Base-by-base conservation (phyloP, 2,329 filamentous ascomycete species). In the Stemphylium vesicarium region DNA sequence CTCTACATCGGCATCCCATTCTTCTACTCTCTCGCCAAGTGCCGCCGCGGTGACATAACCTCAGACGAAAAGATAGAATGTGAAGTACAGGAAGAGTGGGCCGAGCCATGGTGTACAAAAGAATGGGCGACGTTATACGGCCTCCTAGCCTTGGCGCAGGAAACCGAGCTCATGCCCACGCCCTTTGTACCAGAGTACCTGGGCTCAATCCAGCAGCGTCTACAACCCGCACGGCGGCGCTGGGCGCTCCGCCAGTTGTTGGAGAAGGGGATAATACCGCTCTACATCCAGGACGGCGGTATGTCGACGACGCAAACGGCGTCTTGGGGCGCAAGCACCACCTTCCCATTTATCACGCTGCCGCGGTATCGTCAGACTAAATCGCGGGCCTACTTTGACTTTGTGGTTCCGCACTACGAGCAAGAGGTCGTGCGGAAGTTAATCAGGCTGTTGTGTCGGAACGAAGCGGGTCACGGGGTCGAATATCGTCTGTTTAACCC, bases 371-470 rank as follows among this genome's bases (percentile, higher is more conserved):
- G 15, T 3, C 50, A 53, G 13, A 12, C 8, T 1, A 66, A 64
- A 31, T 44, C 33, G n/a, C 45, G 64, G 1, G 63, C 60, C 0
- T 59, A 40, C 29, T 60, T 66, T 26, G 59, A 60, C 5, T 65
- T 69, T 24, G 3, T 58, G 13, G 32, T 69, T 5, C 62, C 64
- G 9, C 39, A 49, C 31, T 55, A 46, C 0, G 15, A 55, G 18
- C 29, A 54, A 6, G 39, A 31, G 15, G 4, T 20, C 4, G 39
- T 18, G 2, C 2, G 1, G 4, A 15, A 7, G 2, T 38, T 18
- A 1, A 11, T 33, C 0, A 1, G 9, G 4, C 22, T 16, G 4
- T 33, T 53, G 7, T n/a, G 12, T 3, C 0, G 2, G 3, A 45
- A 44, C 10, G 31, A 7, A 15, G 51, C 32, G 29, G 11, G 18